These are phyloP conservation scores for Calamus simplicifolius DNA, from an alignment of 176 grass and related monocot species.

Conservation along the genomic window DNA sequence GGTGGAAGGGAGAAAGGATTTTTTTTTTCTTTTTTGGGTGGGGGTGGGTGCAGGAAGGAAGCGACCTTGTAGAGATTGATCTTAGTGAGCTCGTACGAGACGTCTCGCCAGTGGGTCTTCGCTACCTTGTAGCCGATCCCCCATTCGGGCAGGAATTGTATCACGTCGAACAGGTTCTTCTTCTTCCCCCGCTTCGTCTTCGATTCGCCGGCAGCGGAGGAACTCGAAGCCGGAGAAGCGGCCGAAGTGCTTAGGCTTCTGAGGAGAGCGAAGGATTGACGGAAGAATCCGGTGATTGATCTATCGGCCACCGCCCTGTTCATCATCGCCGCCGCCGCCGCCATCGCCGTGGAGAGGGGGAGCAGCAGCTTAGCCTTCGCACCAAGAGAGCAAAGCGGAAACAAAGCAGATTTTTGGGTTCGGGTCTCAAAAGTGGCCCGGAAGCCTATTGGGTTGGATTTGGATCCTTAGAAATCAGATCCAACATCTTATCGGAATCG, in stretches of 20 bases:
- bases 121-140: conserved; percentile 86
- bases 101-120: conserved; percentile 84
- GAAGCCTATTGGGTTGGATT: too few relatives aligned
- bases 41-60: neutral
- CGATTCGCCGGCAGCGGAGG: conserved; percentile 9
- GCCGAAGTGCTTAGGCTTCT: conserved; percentile 13
- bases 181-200: conserved; percentile 51
- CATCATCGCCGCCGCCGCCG: too few relatives aligned
- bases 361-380: too few relatives aligned
- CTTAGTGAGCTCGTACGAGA: conserved; percentile 84
- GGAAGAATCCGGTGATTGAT: too few relatives aligned
- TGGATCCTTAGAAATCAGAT: too few relatives aligned
- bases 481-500: too few relatives aligned
- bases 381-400: too few relatives aligned
- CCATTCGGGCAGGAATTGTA: conserved; percentile 81
- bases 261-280: neutral
- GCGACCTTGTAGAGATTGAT: conserved; percentile 95
- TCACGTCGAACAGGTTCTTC: conserved; percentile 90
- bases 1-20: neutral
- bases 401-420: too few relatives aligned
- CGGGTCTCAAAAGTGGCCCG: too few relatives aligned
- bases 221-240: neutral
- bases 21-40: too few relatives aligned
- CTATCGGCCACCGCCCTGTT: too few relatives aligned
- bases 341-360: too few relatives aligned